Conservation (phyloP, 2,329 filamentous ascomycete genomes). For the Aspergillus udagawae region DNA sequence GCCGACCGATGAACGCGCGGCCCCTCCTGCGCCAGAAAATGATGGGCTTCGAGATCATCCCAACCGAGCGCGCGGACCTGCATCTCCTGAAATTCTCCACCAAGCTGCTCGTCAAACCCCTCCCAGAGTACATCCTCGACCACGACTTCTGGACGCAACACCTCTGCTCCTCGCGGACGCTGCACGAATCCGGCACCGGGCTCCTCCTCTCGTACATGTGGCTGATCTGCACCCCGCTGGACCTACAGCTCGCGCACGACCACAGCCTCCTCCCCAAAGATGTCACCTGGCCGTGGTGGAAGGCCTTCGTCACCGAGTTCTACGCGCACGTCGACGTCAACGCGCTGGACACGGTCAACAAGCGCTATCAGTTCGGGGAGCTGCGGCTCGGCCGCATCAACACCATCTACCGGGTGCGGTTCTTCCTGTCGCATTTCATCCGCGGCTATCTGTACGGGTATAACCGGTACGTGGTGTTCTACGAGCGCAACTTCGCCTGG, state of each 20-base stretch:
- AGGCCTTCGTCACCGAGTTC: constrained; percentile 28
- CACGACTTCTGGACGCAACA: constrained; percentile 17
- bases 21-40: constrained; percentile 13
- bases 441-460: constrained; percentile 26
- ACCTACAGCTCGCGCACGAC: constrained; percentile 35
- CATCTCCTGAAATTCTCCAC: constrained; percentile 22
- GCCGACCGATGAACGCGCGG: constrained; percentile 8
- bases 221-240: constrained; percentile 37
- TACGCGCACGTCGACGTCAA: constrained; percentile 26
- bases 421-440: constrained; percentile 24
- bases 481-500: constrained; percentile 42
- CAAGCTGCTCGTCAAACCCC: constrained; percentile 24
- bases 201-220: constrained; percentile 41
- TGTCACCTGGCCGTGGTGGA: constrained; percentile 40
- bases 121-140: constrained; percentile 22
- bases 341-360: constrained; percentile 28
- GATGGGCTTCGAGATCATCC: constrained; percentile 16
- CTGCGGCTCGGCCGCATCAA: constrained; percentile 44
- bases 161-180: constrained; percentile 15
- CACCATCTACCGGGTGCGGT: constrained; percentile 37
- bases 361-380: constrained; percentile 43
- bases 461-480: constrained; percentile 39
- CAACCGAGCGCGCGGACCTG: constrained; percentile 23
- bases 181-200: constrained; percentile 31
- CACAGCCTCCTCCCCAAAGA: constrained; percentile 27